A percentile compares a stretch with the other conserved stretches of the same genome.
Conservation (phyloP, 140 eudicot genomes). For the Flaveria floridana region DNA sequence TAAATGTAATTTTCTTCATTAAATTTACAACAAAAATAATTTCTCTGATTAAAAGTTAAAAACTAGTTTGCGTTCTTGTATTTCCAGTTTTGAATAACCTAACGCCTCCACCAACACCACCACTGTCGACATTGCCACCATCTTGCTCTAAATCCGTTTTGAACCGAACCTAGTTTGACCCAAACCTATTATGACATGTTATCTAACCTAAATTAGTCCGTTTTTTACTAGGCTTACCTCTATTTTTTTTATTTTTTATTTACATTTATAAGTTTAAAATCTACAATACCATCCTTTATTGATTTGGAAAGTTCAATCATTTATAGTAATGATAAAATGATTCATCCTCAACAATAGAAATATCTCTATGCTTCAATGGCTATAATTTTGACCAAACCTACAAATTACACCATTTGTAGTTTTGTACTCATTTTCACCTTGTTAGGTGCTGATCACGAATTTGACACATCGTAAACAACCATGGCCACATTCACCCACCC, state of each 20-base stretch:
- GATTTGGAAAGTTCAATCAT: neutral
- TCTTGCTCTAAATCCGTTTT: no score
- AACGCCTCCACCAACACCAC: neutral
- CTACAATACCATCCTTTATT: no score
- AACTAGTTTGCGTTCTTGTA: no score
- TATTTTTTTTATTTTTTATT: no score
- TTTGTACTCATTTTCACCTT: neutral
- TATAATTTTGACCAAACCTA: neutral
- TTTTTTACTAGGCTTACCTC: neutral
- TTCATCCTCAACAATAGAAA: neutral
- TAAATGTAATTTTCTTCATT: no score
- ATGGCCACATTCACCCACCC: constrained; percentile 21
- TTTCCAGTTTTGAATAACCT: neutral
- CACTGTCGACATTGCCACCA: neutral
- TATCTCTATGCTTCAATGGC: no score
- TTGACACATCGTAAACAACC: constrained; percentile 20
- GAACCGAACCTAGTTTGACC: no score
- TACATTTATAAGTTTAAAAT: no score
- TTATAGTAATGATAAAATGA: neutral
- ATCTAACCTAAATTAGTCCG: neutral
- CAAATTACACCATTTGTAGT: neutral
- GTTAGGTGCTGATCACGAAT: constrained; percentile 11
- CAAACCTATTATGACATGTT: no score
- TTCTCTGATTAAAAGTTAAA: no score
- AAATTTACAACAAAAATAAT: no score